A percentile compares a stretch with the other conserved stretches of the same genome.
phyloP scores from a whole-genome alignment of 495 filamentous ascomycete genomes.

The Penicillium goetzii region DNA sequence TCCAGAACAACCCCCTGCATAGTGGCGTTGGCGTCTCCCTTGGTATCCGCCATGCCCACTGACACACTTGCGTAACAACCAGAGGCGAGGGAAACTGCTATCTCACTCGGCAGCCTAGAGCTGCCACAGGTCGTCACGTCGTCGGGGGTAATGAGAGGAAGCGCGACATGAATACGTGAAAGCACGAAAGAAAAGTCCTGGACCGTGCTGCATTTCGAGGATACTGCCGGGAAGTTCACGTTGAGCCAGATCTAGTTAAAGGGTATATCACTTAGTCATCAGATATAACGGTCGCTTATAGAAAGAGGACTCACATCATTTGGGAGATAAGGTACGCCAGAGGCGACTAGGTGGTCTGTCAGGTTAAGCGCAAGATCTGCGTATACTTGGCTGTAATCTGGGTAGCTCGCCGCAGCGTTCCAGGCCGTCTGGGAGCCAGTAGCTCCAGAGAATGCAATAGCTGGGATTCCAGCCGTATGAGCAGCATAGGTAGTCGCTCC shows the following conservation, averaged over 20 bases:
- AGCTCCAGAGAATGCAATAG: constrained; percentile 65
- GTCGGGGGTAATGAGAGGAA: constrained; percentile 48
- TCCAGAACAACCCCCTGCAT: constrained; percentile 59
- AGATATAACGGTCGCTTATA: background rate
- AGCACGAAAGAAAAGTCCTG: constrained; percentile 63
- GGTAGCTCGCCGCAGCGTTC: constrained; percentile 44
- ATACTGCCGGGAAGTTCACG: constrained; percentile 64
- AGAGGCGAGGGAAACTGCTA: constrained; percentile 45
- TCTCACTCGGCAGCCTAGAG: constrained; percentile 61
- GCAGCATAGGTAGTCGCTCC: constrained; percentile 63
- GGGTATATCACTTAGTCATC: background rate
- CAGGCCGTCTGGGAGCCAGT: constrained; percentile 55
- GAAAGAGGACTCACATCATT: constrained; percentile 28
- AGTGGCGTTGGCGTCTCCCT: constrained; percentile 58
- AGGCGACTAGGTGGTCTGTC: constrained; percentile 52
- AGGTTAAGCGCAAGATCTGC: constrained; percentile 62
- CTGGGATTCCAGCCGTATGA: constrained; percentile 57
- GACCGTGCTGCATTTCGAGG: constrained; percentile 45
- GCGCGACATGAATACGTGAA: constrained; percentile 57
- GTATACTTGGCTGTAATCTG: constrained; percentile 59
- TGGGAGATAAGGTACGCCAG: constrained; percentile 65
- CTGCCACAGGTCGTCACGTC: constrained; percentile 62
- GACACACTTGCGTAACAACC: constrained; percentile 68
- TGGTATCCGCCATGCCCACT: constrained; percentile 59
- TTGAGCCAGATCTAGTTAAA: constrained; percentile 56